Evolutionary conservation across 2,329 filamentous ascomycete genomes (phyloP), one percentile per base, ranked within the genome.

Genomic region (Aschersonia sp.): DNA sequence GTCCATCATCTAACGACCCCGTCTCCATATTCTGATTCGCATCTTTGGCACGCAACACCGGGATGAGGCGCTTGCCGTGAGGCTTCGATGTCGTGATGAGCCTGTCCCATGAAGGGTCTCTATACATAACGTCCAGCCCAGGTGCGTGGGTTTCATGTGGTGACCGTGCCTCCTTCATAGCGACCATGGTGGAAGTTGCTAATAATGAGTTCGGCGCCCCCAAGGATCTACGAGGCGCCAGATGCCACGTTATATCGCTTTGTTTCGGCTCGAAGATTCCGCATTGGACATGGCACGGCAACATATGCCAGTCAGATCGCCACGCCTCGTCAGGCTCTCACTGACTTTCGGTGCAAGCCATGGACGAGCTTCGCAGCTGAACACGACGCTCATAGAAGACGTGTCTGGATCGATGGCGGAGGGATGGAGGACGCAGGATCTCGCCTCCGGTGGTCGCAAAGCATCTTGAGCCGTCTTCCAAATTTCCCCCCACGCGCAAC

Each of bases 91-190:
- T 6, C 31, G 31, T 22, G 11, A n/a, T 9, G n/a, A 45, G 44
- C 22, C 32, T 45, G 44, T 45, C 44, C 44, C 44, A 45, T 8
- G 44, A 45, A 8, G 44, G 44, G n/a, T 35, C 31, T 29, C 44
- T 12, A 14, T 45, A 45, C 44, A 45, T 14, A 4, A 45, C 22
- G 12, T 45, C 44, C 31, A 45, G 32, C 4, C 44, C 44, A 14
- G 44, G 44, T 14, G 8, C 32, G 11, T 10, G 9, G 4, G 32
- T 5, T 14, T 35, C 10, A 7, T 22, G 40, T 4, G 10, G 40
- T 14, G 40, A 41, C 7, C 40, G 11, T n/a, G 40, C 14, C 11
- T 7, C 5, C 4, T 22, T 41, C 40, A 41, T 7, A 7, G 9
- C 5, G 40, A 12, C 40, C 40, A 41, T 41, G 40, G 40, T 41